These are phyloP conservation scores for Fragilaria crotonensis DNA, from an alignment of 108 stramenopile genomes.

Conservation along the genomic window DNA sequence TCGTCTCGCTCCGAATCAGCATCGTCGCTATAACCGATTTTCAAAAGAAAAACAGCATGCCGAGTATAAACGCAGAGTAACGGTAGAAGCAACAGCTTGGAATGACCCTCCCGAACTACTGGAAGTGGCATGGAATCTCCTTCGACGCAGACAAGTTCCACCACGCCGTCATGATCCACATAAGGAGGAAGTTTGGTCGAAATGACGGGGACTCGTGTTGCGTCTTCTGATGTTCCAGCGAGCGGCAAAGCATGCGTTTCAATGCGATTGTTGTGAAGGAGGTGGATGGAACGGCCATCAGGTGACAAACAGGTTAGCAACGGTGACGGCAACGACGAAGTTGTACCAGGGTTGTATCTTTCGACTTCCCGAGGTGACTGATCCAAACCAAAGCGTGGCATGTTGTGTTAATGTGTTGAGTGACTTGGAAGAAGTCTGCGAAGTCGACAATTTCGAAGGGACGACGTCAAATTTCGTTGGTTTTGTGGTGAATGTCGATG, in stretches of 20 bases:
- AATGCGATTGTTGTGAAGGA: constrained; percentile 27
- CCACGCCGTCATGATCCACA: constrained; percentile 40
- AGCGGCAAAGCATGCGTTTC: constrained; percentile 53
- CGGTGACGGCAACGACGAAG: too few relatives aligned
- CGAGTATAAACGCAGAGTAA: constrained; percentile 65
- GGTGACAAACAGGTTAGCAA: constrained; percentile 45
- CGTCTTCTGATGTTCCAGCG: constrained; percentile 14
- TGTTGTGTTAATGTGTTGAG: too few relatives aligned
- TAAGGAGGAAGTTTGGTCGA: constrained; percentile 30
- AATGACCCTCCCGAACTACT: too few relatives aligned
- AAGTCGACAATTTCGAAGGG: too few relatives aligned
- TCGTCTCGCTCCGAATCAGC: constrained; percentile 6
- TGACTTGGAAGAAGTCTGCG: too few relatives aligned
- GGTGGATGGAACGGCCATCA: constrained; percentile 55
- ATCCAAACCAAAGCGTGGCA: too few relatives aligned
- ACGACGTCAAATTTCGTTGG: too few relatives aligned
- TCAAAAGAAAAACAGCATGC: constrained; percentile 50
- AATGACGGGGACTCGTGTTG: constrained; percentile 4
- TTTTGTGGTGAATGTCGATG: too few relatives aligned
- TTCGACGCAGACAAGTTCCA: constrained; percentile 59
- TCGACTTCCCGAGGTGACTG: too few relatives aligned
- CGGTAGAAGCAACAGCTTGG: too few relatives aligned
- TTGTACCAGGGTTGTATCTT: too few relatives aligned
- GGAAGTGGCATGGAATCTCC: constrained; percentile 13
- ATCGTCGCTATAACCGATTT: constrained; percentile 26